These are phyloP conservation scores for Lecanicillium sp. DNA, from an alignment of 2,329 filamentous ascomycete species.

Conservation along the genomic window DNA sequence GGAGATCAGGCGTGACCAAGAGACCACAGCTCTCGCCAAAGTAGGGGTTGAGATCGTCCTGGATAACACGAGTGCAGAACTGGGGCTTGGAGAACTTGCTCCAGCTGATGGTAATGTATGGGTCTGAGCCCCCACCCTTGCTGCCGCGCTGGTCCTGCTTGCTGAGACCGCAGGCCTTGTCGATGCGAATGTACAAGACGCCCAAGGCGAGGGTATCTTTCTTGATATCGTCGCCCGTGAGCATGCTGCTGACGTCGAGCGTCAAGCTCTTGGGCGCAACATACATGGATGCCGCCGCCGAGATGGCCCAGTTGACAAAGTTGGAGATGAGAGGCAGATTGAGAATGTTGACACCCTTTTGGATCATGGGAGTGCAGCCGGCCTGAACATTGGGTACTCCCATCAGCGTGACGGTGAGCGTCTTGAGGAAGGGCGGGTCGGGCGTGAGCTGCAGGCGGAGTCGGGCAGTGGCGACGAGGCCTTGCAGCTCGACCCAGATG, in stretches of 20 bases:
- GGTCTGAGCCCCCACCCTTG: constrained; percentile 82
- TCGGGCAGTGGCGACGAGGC: constrained; percentile 82
- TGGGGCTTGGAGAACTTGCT: constrained; percentile 97
- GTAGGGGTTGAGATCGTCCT: constrained; percentile 86
- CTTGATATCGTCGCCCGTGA: constrained; percentile 85
- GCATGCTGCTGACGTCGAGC: constrained; percentile 81
- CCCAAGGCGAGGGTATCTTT: constrained; percentile 85
- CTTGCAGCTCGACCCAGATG: constrained; percentile 83
- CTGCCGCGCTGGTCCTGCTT: constrained; percentile 84
- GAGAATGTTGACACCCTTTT: constrained; percentile 82
- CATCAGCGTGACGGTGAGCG: constrained; percentile 89
- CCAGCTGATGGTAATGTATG: constrained; percentile 91
- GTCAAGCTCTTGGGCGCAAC: constrained; percentile 93
- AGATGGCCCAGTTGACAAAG: constrained; percentile 94
- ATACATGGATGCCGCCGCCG: constrained; percentile 80
- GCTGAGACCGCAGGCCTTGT: constrained; percentile 79
- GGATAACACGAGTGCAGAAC: constrained; percentile 94
- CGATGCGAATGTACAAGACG: constrained; percentile 87
- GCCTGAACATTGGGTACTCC: constrained; percentile 84
- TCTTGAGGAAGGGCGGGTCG: constrained; percentile 87
- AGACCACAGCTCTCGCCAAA: constrained; percentile 86
- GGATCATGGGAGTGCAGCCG: constrained; percentile 87
- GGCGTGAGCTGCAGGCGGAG: constrained; percentile 80
- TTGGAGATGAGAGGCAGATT: constrained; percentile 91
- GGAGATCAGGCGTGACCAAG: constrained; percentile 79